phyloP scores from a whole-genome alignment of 306 rosid species.

The Gastrolobium bilobum region DNA sequence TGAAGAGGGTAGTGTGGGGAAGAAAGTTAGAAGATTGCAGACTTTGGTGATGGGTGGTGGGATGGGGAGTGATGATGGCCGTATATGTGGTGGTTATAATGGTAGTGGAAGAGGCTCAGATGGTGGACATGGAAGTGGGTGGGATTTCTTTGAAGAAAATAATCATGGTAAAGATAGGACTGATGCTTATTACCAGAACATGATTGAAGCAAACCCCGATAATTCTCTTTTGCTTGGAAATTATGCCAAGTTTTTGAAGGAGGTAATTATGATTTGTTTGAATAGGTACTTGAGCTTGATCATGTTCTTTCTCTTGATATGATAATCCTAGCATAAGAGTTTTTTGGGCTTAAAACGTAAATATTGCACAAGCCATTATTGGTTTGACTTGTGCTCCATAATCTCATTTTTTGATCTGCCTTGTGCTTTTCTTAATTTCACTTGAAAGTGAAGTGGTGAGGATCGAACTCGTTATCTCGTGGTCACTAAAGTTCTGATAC shows the following conservation, averaged over 20 bases:
- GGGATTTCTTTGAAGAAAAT: conserved; percentile 56
- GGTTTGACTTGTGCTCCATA: no score
- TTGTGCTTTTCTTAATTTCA: no score
- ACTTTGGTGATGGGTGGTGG: conserved; percentile 69
- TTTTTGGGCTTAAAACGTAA: no score
- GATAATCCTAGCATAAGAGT: no score
- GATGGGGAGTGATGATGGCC: conserved; percentile 67
- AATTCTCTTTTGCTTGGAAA: conserved; percentile 85
- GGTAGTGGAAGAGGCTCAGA: conserved; percentile 45
- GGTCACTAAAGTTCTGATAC: no score
- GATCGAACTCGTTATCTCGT: no score
- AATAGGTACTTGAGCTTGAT: background rate
- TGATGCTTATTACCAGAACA: conserved; percentile 72
- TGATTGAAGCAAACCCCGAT: conserved; percentile 86
- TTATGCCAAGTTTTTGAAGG: conserved; percentile 87
- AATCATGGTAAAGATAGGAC: conserved; percentile 64
- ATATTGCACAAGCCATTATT: no score
- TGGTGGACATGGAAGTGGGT: conserved; percentile 53
- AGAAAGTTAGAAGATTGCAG: conserved; percentile 53
- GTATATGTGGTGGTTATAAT: conserved; percentile 53
- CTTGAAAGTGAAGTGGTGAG: no score
- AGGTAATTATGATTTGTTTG: conserved; percentile 55
- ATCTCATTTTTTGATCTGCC: no score
- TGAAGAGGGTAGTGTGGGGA: conserved; percentile 37
- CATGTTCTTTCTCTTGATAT: background rate